phyloP scores from a whole-genome alignment of 306 rosid species.

The Cucurbita maxima region DNA sequence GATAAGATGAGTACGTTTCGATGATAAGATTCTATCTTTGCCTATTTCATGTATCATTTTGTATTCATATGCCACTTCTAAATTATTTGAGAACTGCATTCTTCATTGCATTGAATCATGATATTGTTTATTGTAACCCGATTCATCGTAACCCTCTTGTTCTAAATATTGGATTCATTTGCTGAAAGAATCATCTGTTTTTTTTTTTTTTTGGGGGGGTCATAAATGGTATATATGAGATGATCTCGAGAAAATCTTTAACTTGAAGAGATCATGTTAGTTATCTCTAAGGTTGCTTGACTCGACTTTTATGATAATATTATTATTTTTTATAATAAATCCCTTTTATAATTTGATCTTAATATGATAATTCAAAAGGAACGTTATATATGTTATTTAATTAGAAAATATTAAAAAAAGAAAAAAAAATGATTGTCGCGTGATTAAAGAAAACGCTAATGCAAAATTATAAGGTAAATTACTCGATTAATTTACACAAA shows the following conservation, averaged over 20 bases:
- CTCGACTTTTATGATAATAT: no score
- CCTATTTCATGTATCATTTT: background rate
- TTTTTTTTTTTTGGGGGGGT: no score
- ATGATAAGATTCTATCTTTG: background rate
- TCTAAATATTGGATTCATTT: background rate
- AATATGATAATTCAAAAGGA: no score
- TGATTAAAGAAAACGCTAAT: background rate
- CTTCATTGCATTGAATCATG: background rate
- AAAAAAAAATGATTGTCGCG: no score
- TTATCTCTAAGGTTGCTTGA: background rate
- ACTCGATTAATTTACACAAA: no score
- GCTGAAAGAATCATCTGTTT: background rate
- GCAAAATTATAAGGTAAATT: background rate
- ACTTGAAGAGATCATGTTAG: background rate
- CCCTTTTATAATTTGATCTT: no score
- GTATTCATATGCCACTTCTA: background rate
- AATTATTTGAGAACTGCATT: background rate
- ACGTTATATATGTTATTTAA: background rate
- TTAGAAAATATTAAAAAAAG: no score
- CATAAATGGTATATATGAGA: no score
- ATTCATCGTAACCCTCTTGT: background rate
- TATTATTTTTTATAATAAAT: no score
- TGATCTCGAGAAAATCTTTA: no score
- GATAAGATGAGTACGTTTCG: background rate
- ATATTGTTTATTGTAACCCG: background rate